Conservation (phyloP, 2,329 filamentous ascomycete species). For the Ceratocystis papillata region DNA sequence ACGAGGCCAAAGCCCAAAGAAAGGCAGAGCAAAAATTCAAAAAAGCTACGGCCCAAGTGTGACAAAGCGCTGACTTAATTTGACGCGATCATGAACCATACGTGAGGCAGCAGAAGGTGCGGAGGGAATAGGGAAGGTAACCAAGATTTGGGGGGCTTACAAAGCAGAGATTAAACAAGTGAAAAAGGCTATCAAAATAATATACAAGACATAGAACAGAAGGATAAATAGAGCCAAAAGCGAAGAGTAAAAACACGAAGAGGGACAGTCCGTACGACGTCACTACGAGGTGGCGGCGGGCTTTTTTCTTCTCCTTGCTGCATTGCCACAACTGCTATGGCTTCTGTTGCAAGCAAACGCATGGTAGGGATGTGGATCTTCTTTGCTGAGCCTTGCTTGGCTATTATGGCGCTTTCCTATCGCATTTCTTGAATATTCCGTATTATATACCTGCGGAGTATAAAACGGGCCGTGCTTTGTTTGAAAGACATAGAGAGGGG, state of each 20-base stretch:
- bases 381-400: too few relatives aligned
- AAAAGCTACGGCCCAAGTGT: conserved; percentile 8
- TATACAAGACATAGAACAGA: background rate
- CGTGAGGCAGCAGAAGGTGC: background rate
- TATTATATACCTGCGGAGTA: too few relatives aligned
- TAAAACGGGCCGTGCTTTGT: too few relatives aligned
- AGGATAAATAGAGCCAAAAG: too few relatives aligned
- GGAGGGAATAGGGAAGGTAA: background rate
- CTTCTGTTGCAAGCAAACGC: background rate
- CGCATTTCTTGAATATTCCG: too few relatives aligned
- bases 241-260: too few relatives aligned
- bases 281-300: background rate
- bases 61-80: conserved; percentile 1
- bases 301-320: background rate
- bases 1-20: background rate
- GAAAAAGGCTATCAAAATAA: background rate
- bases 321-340: conserved; percentile 6
- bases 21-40: background rate
- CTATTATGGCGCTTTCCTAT: too few relatives aligned
- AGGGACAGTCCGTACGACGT: background rate
- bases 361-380: too few relatives aligned
- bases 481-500: too few relatives aligned
- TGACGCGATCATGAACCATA: background rate
- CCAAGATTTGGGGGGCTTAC: background rate
- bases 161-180: background rate